Conservation (phyloP, 768 basidiomycete genomes). For the Kwoniella sp. region DNA sequence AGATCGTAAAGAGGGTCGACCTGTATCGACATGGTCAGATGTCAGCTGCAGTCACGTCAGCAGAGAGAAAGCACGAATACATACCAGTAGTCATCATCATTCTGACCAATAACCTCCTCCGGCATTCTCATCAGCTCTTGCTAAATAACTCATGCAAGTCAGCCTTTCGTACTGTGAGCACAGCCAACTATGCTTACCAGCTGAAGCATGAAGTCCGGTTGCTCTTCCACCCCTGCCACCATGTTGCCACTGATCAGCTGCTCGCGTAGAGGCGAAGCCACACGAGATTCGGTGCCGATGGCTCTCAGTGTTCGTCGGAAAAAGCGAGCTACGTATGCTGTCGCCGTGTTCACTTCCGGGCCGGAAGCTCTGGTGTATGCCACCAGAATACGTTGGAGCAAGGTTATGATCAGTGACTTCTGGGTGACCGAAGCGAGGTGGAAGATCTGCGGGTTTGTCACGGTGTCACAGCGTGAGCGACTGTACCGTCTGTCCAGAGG, state of each 20-base stretch:
- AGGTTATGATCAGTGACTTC: conserved; percentile 30
- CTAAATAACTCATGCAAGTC: not conserved
- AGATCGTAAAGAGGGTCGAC: not conserved
- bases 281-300: conserved; percentile 32
- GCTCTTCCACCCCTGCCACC: conserved; percentile 10
- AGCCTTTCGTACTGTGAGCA: too few species aligned
- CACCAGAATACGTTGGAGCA: conserved; percentile 29
- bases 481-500: not conserved
- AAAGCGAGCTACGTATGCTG: conserved; percentile 38
- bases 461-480: not conserved
- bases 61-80: conserved; percentile 4
- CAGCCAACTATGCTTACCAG: conserved; percentile 22
- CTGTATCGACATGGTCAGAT: not conserved
- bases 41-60: not conserved
- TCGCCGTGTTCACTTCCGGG: conserved; percentile 20
- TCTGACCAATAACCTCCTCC: conserved; percentile 19
- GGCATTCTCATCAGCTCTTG: conserved; percentile 29
- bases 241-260: conserved; percentile 2
- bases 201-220: conserved; percentile 31
- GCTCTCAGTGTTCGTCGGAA: conserved; percentile 26
- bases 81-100: conserved; percentile 34
- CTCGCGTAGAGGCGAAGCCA: conserved; percentile 19
- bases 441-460: conserved; percentile 31
- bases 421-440: conserved; percentile 16
- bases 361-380: conserved; percentile 17